Evolutionary conservation across 306 rosid species (phyloP).

Genomic region (Carpinus viminea): DNA sequence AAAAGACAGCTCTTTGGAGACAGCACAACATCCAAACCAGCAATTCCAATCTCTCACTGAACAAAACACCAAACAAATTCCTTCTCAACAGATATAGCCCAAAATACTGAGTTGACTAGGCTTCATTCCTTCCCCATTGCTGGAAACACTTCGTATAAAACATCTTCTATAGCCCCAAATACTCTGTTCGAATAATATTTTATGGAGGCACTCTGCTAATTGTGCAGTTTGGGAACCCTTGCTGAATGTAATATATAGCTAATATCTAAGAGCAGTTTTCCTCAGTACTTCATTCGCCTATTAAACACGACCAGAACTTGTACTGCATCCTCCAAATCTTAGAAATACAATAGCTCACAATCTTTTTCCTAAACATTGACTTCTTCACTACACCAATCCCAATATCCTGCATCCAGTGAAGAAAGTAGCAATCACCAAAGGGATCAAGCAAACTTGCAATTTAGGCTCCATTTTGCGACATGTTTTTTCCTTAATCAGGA

Average conservation of each 20-base stretch:
- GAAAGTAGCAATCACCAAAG: neutral
- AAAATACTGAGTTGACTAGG: neutral
- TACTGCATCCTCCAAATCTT: neutral
- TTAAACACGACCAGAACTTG: neutral
- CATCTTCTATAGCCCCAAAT: too few species aligned
- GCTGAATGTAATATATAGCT: too few species aligned
- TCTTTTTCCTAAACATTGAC: neutral
- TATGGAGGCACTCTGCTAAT: neutral
- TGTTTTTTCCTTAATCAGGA: neutral
- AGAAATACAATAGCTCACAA: neutral
- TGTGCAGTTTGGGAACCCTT: neutral
- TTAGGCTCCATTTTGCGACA: neutral
- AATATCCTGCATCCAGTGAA: neutral
- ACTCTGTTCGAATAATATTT: too few species aligned
- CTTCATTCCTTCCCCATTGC: neutral
- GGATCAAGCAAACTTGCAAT: neutral
- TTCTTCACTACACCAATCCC: neutral
- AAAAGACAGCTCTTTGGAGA: constrained; percentile 6
- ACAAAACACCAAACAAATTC: constrained; percentile 21
- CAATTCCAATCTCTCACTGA: constrained; percentile 34
- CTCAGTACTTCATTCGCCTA: neutral
- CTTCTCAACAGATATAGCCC: neutral
- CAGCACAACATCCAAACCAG: constrained; percentile 37
- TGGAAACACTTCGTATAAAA: neutral
- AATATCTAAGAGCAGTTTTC: neutral